Percentiles rank a stretch among this genome's conserved stretches.
Evolutionary conservation across 2,329 filamentous ascomycete genomes (phyloP).

Genomic region (Penicillium sp.): DNA sequence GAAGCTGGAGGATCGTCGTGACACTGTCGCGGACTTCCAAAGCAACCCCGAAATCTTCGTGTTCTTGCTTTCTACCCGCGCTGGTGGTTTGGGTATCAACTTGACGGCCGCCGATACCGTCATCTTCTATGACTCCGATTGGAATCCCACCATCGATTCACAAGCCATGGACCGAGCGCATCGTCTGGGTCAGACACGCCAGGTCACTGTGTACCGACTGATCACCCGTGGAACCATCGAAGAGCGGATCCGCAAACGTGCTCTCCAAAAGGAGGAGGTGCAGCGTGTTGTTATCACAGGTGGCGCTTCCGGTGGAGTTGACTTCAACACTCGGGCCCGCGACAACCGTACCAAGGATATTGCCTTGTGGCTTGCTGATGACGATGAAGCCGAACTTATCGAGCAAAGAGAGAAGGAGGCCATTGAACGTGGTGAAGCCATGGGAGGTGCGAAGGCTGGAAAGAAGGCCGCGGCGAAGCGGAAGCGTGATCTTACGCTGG

Average conservation of each 20-base stretch:
- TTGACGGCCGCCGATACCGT: slow-evolving; percentile 94
- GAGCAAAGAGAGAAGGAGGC: slow-evolving; percentile 90
- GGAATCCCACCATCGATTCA: slow-evolving; percentile 98
- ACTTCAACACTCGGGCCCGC: slow-evolving; percentile 89
- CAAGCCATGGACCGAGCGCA: slow-evolving; percentile 99
- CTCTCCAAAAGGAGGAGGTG: slow-evolving; percentile 97
- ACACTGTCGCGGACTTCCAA: slow-evolving; percentile 97
- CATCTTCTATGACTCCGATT: slow-evolving; percentile 99
- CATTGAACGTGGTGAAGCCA: slow-evolving; percentile 66
- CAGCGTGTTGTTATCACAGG: slow-evolving; percentile 95
- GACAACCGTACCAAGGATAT: slow-evolving; percentile 98
- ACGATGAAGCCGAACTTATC: slow-evolving; percentile 92
- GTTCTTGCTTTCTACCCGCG: slow-evolving; percentile 92
- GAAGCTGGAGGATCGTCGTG: slow-evolving; percentile 92
- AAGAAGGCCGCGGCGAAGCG: slow-evolving; percentile 62
- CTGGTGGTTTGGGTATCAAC: slow-evolving; percentile 97
- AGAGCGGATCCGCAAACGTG: slow-evolving; percentile 95
- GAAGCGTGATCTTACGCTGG: slow-evolving; percentile 65
- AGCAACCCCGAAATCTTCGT: slow-evolving; percentile 93
- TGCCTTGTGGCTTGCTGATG: slow-evolving; percentile 97
- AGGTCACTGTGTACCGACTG: slow-evolving; percentile 96
- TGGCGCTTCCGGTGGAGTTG: slow-evolving; percentile 77
- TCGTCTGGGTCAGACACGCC: slow-evolving; percentile 90
- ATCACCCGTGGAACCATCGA: slow-evolving; percentile 97
- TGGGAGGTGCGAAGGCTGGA: slow-evolving; percentile 60